Percentiles rank a stretch among this genome's conserved stretches.
Conservation (phyloP, 148 eudicot species). For the Nepenthes mirabilis region DNA sequence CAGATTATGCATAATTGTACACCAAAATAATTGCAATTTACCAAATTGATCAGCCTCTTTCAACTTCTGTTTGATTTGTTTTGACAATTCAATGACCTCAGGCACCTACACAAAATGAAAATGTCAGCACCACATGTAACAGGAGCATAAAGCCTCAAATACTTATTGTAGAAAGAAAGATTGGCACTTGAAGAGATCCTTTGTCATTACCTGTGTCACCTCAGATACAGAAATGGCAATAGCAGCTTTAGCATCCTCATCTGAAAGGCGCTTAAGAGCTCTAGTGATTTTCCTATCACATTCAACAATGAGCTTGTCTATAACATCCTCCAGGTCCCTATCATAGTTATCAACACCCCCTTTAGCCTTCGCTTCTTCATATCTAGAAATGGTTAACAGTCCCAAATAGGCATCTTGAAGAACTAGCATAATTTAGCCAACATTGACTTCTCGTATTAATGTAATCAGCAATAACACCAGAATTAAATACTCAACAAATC, state of each 20-base stretch:
- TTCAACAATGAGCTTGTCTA: conserved; percentile 89
- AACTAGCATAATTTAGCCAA: neutral
- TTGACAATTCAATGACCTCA: conserved; percentile 67
- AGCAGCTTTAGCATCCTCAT: conserved; percentile 98
- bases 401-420: neutral
- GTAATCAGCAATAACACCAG: no score
- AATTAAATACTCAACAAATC: no score
- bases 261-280: conserved; percentile 89
- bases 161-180: conserved; percentile 1
- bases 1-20: neutral
- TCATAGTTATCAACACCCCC: conserved; percentile 79
- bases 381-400: conserved; percentile 48
- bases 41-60: conserved; percentile 73
- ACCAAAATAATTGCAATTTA: conserved; percentile 12
- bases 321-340: conserved; percentile 85
- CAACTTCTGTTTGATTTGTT: conserved; percentile 70
- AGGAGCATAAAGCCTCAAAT: conserved; percentile 1
- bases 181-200: neutral
- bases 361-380: conserved; percentile 76
- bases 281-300: conserved; percentile 85
- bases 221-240: conserved; percentile 88
- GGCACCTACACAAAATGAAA: conserved; percentile 34
- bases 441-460: no score
- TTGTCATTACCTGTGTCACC: conserved; percentile 59
- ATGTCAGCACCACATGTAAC: conserved; percentile 1